Conservation (phyloP, 2,329 filamentous ascomycete genomes). For the Colletotrichum costaricense region DNA sequence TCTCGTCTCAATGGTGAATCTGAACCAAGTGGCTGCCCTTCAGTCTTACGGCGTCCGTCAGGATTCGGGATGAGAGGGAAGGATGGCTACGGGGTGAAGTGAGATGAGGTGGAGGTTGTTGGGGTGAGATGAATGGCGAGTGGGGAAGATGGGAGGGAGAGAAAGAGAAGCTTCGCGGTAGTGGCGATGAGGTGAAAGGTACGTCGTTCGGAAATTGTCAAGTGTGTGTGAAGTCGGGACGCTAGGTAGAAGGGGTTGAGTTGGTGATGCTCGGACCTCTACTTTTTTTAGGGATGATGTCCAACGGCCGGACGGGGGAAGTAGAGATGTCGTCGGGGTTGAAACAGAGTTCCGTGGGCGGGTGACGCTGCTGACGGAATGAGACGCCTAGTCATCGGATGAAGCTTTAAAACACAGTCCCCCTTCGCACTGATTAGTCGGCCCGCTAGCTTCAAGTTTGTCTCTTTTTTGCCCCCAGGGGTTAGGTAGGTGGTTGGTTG, state of each 20-base stretch:
- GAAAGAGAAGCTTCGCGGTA: background rate
- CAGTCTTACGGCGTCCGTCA: background rate
- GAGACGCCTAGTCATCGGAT: conserved; percentile 25
- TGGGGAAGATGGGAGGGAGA: background rate
- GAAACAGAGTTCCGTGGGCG: conserved; percentile 33
- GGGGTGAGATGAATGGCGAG: background rate
- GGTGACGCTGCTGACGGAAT: conserved; percentile 33
- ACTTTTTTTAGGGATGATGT: conserved; percentile 23
- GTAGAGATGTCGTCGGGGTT: conserved; percentile 22
- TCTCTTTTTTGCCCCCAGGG: background rate
- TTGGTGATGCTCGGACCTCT: conserved; percentile 25
- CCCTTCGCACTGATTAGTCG: conserved; percentile 16
- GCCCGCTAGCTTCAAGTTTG: conserved; percentile 10
- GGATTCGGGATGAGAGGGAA: background rate
- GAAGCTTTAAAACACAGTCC: conserved; percentile 24
- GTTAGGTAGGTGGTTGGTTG: background rate
- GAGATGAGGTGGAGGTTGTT: background rate
- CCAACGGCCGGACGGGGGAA: conserved; percentile 32
- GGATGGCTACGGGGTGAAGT: background rate
- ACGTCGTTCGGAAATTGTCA: background rate
- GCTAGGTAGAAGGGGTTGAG: background rate
- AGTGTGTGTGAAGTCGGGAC: conserved; percentile 14
- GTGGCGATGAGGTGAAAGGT: background rate
- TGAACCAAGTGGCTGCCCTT: background rate
- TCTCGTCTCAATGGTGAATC: background rate